Percentiles rank a stretch among this genome's conserved stretches.
Conservation (phyloP, 2,329 filamentous ascomycete genomes). For the Pyrenophora seminiperda region DNA sequence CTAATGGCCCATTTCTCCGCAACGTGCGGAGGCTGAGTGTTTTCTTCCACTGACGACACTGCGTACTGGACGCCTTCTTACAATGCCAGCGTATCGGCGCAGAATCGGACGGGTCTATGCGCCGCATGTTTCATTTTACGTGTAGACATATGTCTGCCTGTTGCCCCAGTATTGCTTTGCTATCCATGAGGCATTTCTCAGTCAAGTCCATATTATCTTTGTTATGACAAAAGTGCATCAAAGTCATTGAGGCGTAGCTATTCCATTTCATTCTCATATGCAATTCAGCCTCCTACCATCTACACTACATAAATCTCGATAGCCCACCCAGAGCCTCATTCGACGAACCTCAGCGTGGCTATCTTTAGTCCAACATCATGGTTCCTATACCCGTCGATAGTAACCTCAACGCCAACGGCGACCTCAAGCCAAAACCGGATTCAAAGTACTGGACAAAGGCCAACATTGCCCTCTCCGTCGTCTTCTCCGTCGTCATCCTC, state of each 20-base stretch:
- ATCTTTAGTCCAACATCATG: constrained; percentile 19
- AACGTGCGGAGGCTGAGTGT: constrained; percentile 39
- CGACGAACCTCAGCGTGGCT: not conserved
- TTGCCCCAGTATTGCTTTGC: constrained; percentile 17
- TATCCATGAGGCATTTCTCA: constrained; percentile 11
- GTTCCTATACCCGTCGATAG: constrained; percentile 33
- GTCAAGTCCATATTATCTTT: constrained; percentile 17
- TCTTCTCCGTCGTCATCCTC: constrained; percentile 34
- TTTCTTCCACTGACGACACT: constrained; percentile 22
- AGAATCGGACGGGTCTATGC: constrained; percentile 26
- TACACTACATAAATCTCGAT: not conserved
- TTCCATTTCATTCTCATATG: constrained; percentile 14
- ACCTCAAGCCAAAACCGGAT: constrained; percentile 14
- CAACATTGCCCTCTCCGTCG: constrained; percentile 33
- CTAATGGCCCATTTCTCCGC: constrained; percentile 27
- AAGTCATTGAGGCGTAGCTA: constrained; percentile 23
- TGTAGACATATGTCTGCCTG: constrained; percentile 34
- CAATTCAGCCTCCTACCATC: constrained; percentile 13
- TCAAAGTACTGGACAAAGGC: constrained; percentile 30
- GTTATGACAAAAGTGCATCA: constrained; percentile 20
- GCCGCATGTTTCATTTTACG: constrained; percentile 28
- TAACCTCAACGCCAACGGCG: constrained; percentile 13
- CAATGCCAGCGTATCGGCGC: constrained; percentile 21
- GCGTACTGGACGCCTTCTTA: constrained; percentile 32
- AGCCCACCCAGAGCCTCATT: not conserved